Evolutionary conservation across 2,329 filamentous ascomycete species (phyloP), one percentile per base, ranked within the genome.

Genomic region (Didymella segeticola): DNA sequence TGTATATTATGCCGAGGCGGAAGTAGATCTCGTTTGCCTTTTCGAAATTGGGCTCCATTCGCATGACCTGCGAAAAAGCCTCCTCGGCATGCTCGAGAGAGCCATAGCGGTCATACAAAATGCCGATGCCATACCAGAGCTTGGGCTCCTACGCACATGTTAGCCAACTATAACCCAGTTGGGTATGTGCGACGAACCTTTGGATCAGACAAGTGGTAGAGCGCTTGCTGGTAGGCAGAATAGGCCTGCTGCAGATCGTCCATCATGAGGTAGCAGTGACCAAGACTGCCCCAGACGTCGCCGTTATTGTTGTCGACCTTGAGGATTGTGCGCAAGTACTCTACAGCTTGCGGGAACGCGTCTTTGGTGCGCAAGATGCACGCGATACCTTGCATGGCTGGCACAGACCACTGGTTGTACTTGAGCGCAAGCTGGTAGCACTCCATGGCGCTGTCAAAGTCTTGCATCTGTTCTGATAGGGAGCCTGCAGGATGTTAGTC

Each of bases 1-100:
- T 99, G 81, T 98, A 98, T 62, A 99, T 98, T 79, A 99, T 99
- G n/a, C 95, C 95, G 8, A 99, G 84, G 23, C 95, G 87, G 78
- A 99, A 99, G 76, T 98, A 99, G 47, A 99, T 98, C 75, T 99
- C 95, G 70, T 98, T 98, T 52, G 93, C 93, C 82, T 99, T 99
- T 71, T 99, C 95, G 65, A 98, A 98, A 66, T 92, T 89, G 4
- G 93, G 95, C 68, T 96, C 89, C 89, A 99, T 98, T 64, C 91
- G 89, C 95, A 99, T 98, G 58, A 99, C 95, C 71, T 98, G 91
- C 2, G 93, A 97, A 72, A 98, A 98, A 5, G 95, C 95, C 73
- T 98, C 95, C 75, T 98, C 95, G 63, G 95, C 95, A 74, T 98
- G 96, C 68, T 99, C 95, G 39, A 97, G 84, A 23, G 92, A 97